These are phyloP conservation scores for Plasmodium knowlesi DNA, from an alignment of 169 alveolate species.

Conservation along the genomic window DNA sequence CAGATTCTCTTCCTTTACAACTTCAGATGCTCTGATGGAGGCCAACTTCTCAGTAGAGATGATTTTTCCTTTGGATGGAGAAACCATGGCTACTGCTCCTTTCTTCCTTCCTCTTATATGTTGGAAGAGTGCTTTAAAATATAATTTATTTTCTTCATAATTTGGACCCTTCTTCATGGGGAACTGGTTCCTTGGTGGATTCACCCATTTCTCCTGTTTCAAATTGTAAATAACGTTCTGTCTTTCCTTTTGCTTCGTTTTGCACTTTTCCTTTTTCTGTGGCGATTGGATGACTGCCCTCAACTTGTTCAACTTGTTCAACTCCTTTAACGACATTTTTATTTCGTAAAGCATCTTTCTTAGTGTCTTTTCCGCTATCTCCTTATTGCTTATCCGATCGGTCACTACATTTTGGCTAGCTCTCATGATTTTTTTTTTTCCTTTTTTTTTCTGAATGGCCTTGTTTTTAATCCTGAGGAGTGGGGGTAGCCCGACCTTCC, in stretches of 20 bases:
- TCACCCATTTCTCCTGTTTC: not conserved
- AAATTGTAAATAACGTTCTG: not conserved
- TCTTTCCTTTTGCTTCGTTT: not conserved
- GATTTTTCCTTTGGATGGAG: not conserved
- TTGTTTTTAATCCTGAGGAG: not conserved
- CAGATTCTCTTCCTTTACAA: not conserved
- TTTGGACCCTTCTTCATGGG: not conserved
- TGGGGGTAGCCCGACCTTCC: not conserved
- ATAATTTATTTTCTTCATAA: constrained; percentile 5
- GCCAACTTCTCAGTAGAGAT: not conserved
- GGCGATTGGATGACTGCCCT: not conserved
- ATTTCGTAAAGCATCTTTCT: not conserved
- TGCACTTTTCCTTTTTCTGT: not conserved
- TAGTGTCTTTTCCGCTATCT: not conserved
- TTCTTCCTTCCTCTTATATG: not conserved
- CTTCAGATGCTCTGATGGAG: not conserved
- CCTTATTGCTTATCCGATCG: not conserved
- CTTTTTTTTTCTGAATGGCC: constrained; percentile 13
- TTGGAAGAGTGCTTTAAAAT: constrained; percentile 11
- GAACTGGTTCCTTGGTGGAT: not conserved
- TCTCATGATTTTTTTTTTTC: not conserved
- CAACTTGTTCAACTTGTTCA: not conserved
- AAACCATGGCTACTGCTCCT: not conserved
- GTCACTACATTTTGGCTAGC: not conserved
- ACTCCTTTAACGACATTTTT: not conserved